phyloP scores from a whole-genome alignment of 2,329 filamentous ascomycete genomes.

The Pseudogymnoascus sp. region DNA sequence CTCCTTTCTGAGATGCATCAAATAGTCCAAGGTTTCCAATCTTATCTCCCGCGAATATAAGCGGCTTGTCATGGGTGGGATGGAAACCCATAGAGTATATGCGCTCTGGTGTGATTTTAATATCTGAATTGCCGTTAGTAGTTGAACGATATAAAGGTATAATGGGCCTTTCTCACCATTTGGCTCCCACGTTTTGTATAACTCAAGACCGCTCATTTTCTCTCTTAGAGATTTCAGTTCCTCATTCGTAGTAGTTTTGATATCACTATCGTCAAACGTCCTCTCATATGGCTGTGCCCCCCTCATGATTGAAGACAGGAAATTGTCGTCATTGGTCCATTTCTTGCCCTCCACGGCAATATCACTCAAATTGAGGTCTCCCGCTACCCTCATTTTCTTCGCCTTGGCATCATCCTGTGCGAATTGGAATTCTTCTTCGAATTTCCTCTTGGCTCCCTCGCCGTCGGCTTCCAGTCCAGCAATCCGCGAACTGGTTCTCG shows the following conservation, averaged over 20 bases:
- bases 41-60: constrained; percentile 93
- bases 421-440: constrained; percentile 54
- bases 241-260: constrained; percentile 71
- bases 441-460: constrained; percentile 61
- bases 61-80: constrained; percentile 73
- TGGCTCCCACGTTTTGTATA: constrained; percentile 81
- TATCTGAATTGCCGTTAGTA: constrained; percentile 45
- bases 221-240: constrained; percentile 65
- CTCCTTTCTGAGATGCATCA: constrained; percentile 67
- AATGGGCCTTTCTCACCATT: constrained; percentile 48
- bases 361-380: constrained; percentile 64
- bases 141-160: neutral
- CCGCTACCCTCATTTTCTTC: constrained; percentile 59
- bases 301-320: constrained; percentile 55
- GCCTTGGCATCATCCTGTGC: constrained; percentile 49
- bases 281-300: constrained; percentile 73
- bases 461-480: constrained; percentile 47
- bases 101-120: constrained; percentile 84
- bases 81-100: constrained; percentile 87
- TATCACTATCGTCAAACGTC: constrained; percentile 80
- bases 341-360: constrained; percentile 74
- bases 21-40: constrained; percentile 85
- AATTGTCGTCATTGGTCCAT: constrained; percentile 61
- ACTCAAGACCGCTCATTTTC: constrained; percentile 66
- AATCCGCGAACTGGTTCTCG: constrained; percentile 51